phyloP scores from a whole-genome alignment of 768 basidiomycete genomes.

The Pulveroboletus sp. region DNA sequence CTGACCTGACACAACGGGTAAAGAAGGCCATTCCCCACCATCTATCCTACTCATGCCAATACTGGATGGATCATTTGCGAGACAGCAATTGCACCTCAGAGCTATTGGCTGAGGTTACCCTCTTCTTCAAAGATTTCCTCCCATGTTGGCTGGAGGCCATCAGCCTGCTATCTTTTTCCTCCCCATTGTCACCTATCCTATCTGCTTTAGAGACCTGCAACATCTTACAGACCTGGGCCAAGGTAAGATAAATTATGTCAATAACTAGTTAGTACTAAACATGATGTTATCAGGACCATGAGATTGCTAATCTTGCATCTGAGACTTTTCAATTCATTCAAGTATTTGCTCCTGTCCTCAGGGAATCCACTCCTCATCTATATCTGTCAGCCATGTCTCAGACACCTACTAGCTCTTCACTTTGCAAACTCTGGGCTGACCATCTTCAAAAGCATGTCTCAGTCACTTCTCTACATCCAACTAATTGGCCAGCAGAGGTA shows the following conservation, averaged over 20 bases:
- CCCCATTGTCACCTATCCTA: background rate
- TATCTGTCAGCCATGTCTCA: slow-evolving; percentile 2
- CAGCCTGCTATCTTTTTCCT: background rate
- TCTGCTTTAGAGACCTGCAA: background rate
- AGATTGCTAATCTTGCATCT: background rate
- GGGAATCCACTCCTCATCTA: slow-evolving; percentile 1
- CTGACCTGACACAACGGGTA: background rate
- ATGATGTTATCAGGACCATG: background rate
- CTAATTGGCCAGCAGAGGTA: slow-evolving; percentile 1
- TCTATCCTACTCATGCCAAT: background rate
- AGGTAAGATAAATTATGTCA: background rate
- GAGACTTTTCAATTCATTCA: slow-evolving; percentile 3
- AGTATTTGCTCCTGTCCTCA: slow-evolving; percentile 2
- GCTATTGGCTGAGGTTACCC: background rate
- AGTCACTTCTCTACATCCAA: background rate
- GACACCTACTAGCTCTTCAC: background rate
- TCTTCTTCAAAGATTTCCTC: slow-evolving; percentile 4
- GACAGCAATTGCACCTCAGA: background rate
- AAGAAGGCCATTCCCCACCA: background rate
- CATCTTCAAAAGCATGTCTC: background rate
- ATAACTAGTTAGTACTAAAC: background rate
- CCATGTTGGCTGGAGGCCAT: slow-evolving; percentile 4
- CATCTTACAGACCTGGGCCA: background rate
- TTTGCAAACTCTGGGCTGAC: background rate
- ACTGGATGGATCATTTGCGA: slow-evolving; percentile 3